Base-by-base conservation (phyloP, 257 asterid species). In the Rhazya stricta region DNA sequence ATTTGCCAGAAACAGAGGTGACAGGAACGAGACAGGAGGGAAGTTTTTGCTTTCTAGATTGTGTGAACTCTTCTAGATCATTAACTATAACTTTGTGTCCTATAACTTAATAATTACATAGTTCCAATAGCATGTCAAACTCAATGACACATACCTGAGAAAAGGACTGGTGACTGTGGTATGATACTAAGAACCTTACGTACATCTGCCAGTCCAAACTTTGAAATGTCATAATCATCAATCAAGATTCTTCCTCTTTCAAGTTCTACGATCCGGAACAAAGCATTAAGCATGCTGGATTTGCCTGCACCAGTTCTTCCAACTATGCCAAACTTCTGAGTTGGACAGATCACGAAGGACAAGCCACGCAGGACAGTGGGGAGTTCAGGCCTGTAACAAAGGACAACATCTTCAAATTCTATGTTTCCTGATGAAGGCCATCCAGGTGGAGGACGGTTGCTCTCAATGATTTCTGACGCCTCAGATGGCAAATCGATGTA, bases 251-350 rank as follows among this genome's bases (percentile, higher is more conserved):
- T 83, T 68, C 97, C 97, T 61, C 78, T 83, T 76, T 90, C 97
- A 81, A 88, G 87, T 84, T 90, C 94, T 72, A 92, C 97, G 34
- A 92, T 82, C 67, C 98, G 81, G 81, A 92, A 92, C 81, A 92
- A 79, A 74, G 97, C 94, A 86, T 92, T 92, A 50, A 92, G 89
- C 97, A 92, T 89, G 84, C 98, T 92, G 11, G 98, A 92, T 69
- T 92, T 92, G 71, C 98, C 98, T 27, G 98, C 98, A 23, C 98
- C 98, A 0, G 98, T 92, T 83, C 98, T 86, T 61, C 98, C 98
- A 67, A 89, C 98, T 61, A 92, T 87, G 71, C 98, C 98, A 46
- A 92, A 91, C 82, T 90, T 92, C 69, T 92, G 96, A 61, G 88
- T 89, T 0, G 97, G 91, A 81, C 88, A 81, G 76, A 92, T 86